Evolutionary conservation across 2,329 filamentous ascomycete species (phyloP), one percentile per base, ranked within the genome.

Genomic region (Fusarium burgessii): DNA sequence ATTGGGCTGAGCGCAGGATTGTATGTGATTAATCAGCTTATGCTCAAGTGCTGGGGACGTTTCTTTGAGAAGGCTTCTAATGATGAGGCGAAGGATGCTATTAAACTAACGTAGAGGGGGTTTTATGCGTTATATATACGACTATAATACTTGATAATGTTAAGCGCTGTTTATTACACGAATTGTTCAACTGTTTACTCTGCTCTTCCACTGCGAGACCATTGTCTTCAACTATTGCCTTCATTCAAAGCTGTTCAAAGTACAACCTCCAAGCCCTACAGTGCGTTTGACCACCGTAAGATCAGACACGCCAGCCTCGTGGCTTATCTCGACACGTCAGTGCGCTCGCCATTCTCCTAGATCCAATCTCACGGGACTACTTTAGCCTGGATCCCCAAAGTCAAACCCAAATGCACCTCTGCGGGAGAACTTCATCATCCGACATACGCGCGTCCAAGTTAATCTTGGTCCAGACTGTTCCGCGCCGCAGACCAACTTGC

Each of bases 1-100:
- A 50, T 80, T 25, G 78, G 77, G 6, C 32, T 74, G 12, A 38
- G 45, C 8, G 50, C 50, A n/a, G 71, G 63, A 6, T 32, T 77
- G n/a, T 59, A 71, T 29, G 12, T 76, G 5, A 52, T 72, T 25
- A 75, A 75, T 18, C 18, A 59, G 15, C 40, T 65, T 4, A 51
- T 76, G 46, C 43, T 70, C 45, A 58, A 57, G 52, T 62, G 36
- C 58, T 72, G 47, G 59, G 49, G 38, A 20, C 55, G 70, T 13
- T 58, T 67, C 23, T 60, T 66, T 11, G 73, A 70, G 17, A 58
- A 62, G 18, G 14, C 50, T 7, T 33, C 50, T 6, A 55, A 32
- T 6, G 70, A 73, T 35, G 63, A 68, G 27, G 40, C 62, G 7
- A 75, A 75, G 52, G 64, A 72, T 13, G 67, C 58, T 13, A 65